These are phyloP conservation scores for Gonapodya prolifera DNA, from an alignment of 192 early-diverging fungal genomes.

Conservation along the genomic window DNA sequence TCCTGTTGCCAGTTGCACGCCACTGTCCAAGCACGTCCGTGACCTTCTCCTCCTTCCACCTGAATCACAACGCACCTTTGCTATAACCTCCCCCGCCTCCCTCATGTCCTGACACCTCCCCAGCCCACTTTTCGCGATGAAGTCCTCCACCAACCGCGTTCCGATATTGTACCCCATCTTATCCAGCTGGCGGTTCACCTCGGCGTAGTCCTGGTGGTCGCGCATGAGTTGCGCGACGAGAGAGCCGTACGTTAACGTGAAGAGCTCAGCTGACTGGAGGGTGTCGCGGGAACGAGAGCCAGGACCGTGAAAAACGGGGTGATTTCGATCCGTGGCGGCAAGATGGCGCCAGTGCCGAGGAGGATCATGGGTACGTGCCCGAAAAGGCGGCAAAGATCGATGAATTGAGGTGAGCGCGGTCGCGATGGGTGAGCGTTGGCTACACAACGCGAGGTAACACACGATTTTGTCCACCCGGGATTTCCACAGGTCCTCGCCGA, in stretches of 20 bases:
- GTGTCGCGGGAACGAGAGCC: not conserved
- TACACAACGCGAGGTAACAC: slow-evolving; percentile 11
- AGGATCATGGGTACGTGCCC: not conserved
- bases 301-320: slow-evolving; percentile 11
- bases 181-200: slow-evolving; percentile 93
- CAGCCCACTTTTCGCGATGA: slow-evolving; percentile 65
- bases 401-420: not conserved
- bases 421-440: not conserved
- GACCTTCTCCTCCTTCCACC: too few relatives aligned
- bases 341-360: slow-evolving; percentile 7
- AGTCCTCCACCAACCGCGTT: slow-evolving; percentile 86
- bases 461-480: slow-evolving; percentile 90
- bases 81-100: slow-evolving; percentile 87
- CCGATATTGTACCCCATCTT: slow-evolving; percentile 99
- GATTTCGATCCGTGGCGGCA: slow-evolving; percentile 5
- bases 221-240: slow-evolving; percentile 87
- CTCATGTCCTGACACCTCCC: slow-evolving; percentile 78
- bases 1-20: too few relatives aligned
- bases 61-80: slow-evolving; percentile 64
- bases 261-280: slow-evolving; percentile 75
- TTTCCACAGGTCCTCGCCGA: slow-evolving; percentile 83
- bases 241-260: slow-evolving; percentile 95
- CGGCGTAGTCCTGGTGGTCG: slow-evolving; percentile 80
- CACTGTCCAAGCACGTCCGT: too few relatives aligned
- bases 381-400: not conserved